A percentile compares a stretch with the other conserved stretches of the same genome.
These are phyloP conservation scores for Sherardia arvensis DNA, from an alignment of 257 asterid genomes.

Conservation along the genomic window DNA sequence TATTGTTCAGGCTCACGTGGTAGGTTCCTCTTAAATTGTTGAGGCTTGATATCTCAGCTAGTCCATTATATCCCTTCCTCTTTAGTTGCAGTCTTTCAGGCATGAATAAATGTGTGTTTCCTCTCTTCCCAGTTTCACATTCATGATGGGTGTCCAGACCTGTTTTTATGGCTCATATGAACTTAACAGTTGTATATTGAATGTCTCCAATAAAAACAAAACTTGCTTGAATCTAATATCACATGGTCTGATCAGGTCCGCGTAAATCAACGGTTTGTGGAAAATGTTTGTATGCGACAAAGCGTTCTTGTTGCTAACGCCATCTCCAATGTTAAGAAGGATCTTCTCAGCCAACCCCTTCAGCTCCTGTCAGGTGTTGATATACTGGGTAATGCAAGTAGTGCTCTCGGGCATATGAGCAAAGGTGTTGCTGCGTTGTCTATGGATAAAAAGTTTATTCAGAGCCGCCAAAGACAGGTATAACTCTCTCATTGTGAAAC, in stretches of 20 bases:
- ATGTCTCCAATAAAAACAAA: not conserved
- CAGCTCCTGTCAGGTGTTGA: conserved; percentile 98
- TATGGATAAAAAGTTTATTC: conserved; percentile 97
- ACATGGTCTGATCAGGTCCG: conserved; percentile 53
- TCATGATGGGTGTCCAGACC: not conserved
- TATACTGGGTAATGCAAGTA: conserved; percentile 97
- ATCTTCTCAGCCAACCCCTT: conserved; percentile 91
- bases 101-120: not conserved
- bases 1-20: not conserved
- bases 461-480: conserved; percentile 95
- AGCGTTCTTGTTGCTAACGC: conserved; percentile 77
- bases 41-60: not conserved
- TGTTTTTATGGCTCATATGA: not conserved
- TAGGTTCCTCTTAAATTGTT: not conserved
- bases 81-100: not conserved
- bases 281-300: conserved; percentile 70
- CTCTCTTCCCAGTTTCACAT: not conserved
- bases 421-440: conserved; percentile 99
- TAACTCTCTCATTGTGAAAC: conserved; percentile 2
- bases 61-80: not conserved
- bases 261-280: conserved; percentile 81
- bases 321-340: conserved; percentile 78
- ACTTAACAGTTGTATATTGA: not conserved
- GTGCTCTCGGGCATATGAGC: conserved; percentile 99
- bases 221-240: not conserved